Base-by-base conservation (phyloP, 2,329 filamentous ascomycete species). In the Pestalotiopsis sp. region DNA sequence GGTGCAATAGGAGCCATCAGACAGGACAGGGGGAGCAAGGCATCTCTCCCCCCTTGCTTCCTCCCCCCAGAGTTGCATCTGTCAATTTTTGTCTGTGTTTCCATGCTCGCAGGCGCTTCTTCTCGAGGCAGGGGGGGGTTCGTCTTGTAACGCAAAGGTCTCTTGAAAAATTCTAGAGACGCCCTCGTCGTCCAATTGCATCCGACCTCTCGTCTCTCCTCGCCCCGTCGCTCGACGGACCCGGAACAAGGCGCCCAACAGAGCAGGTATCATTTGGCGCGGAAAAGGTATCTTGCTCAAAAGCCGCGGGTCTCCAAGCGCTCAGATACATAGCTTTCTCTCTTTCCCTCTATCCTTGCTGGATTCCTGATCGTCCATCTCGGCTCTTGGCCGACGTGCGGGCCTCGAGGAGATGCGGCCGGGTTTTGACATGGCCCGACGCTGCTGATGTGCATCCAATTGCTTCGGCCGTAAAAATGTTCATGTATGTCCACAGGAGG, bases 211-310 rank as follows among this genome's bases (percentile, higher is more conserved):
- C 38, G 61, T 36, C n/a, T 49, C 14, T 13, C 13, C 59, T 31
- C 23, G 11, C 4, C 23, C 11, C 12, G 25, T 12, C 6, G 27
- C 17, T 31, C n/a, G 36, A 12, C 11, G 38, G 49, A 25, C 9
- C 38, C 62, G 62, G 62, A 65, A 65, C 20, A n/a, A 52, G 49
- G 27, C 27, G 14, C 62, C 62, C n/a, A 65, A 65, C 20, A 25
- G 36, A 65, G 62, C 62, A 65, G 62, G 62, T 65, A 23, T 52
- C 11, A 52, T 23, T 65, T 6, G 40, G 20, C 17, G 38, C 62
- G 40, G 27, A 23, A 59, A 31, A 59, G 45, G 6, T 36, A 59
- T 11, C 23, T 17, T 36, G 57, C n/a, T 6, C 9, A 25, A 13
- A 27, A 23, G 57, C 23, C 25, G 57, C 57, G 23, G 20, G 27